Percentiles rank a stretch among this genome's conserved stretches.
phyloP scores from a whole-genome alignment of 345 rosid species.

The Corchorus olitorius region DNA sequence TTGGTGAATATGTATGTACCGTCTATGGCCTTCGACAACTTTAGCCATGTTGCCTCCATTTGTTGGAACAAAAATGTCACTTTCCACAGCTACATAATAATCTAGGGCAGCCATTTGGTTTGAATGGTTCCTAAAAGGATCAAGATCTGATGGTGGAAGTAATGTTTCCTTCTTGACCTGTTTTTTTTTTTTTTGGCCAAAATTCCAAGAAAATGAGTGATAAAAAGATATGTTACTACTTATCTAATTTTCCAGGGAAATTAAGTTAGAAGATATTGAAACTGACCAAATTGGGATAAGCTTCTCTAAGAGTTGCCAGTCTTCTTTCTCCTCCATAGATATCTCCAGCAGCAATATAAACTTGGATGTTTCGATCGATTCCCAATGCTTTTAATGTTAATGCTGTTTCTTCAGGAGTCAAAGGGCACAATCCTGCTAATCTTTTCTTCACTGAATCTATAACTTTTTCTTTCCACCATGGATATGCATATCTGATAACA shows the following conservation, averaged over 20 bases:
- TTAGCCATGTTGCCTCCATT: constrained; percentile 60
- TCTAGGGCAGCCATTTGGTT: constrained; percentile 58
- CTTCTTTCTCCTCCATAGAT: constrained; percentile 52
- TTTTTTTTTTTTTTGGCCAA: neutral
- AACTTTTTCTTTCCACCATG: constrained; percentile 64
- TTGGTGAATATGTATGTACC: constrained; percentile 12
- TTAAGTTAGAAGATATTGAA: neutral
- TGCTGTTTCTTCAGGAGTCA: constrained; percentile 59
- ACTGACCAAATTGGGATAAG: constrained; percentile 49
- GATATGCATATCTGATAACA: constrained; percentile 44
- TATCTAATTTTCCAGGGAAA: neutral
- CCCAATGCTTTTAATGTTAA: constrained; percentile 45
- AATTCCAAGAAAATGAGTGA: neutral
- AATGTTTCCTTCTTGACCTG: constrained; percentile 47
- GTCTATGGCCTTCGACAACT: constrained; percentile 49
- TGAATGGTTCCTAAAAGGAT: constrained; percentile 42
- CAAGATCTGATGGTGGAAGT: constrained; percentile 38
- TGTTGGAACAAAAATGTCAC: constrained; percentile 50
- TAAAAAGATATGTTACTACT: too few species aligned
- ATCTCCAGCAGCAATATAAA: constrained; percentile 57
- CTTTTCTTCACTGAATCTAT: constrained; percentile 46
- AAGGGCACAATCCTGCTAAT: constrained; percentile 52
- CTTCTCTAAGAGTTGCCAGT: constrained; percentile 34
- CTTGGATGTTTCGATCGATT: constrained; percentile 41
- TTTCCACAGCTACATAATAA: constrained; percentile 47